These are phyloP conservation scores for Sparassis latifolia DNA, from an alignment of 1,284 basidiomycete genomes.

Conservation along the genomic window DNA sequence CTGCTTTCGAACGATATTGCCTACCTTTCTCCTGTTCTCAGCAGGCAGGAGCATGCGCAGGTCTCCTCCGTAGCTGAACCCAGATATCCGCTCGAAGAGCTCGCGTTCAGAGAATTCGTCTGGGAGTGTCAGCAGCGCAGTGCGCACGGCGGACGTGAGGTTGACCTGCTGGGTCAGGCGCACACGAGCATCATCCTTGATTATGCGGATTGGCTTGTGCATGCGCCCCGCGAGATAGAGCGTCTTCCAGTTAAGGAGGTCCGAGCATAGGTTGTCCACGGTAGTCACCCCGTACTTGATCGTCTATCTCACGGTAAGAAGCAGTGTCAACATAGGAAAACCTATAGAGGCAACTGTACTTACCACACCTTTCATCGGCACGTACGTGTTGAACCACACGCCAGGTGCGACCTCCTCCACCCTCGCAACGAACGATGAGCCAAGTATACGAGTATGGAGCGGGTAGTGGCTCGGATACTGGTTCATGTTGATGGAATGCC, in stretches of 20 bases:
- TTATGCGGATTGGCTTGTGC: conserved; percentile 93
- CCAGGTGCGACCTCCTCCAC: conserved; percentile 82
- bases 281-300: conserved; percentile 99
- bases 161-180: conserved; percentile 91
- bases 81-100: conserved; percentile 83
- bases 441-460: conserved; percentile 74
- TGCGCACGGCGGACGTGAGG: conserved; percentile 82
- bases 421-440: conserved; percentile 69
- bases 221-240: conserved; percentile 94
- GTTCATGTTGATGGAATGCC: conserved; percentile 92
- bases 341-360: conserved; percentile 29
- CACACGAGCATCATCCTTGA: conserved; percentile 85
- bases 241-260: conserved; percentile 89
- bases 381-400: conserved; percentile 92
- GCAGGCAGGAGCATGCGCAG: conserved; percentile 91
- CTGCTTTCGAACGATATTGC: conserved; percentile 86
- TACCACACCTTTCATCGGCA: conserved; percentile 79
- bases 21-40: conserved; percentile 93
- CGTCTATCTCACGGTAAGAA: conserved; percentile 40
- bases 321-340: not conserved
- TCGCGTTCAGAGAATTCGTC: conserved; percentile 66
- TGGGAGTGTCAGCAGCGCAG: conserved; percentile 65
- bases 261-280: conserved; percentile 82
- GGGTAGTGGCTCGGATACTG: conserved; percentile 91
- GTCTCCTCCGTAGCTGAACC: conserved; percentile 87